These are phyloP conservation scores for Marsdenia floribunda DNA, from an alignment of 257 asterid species.

Conservation along the genomic window DNA sequence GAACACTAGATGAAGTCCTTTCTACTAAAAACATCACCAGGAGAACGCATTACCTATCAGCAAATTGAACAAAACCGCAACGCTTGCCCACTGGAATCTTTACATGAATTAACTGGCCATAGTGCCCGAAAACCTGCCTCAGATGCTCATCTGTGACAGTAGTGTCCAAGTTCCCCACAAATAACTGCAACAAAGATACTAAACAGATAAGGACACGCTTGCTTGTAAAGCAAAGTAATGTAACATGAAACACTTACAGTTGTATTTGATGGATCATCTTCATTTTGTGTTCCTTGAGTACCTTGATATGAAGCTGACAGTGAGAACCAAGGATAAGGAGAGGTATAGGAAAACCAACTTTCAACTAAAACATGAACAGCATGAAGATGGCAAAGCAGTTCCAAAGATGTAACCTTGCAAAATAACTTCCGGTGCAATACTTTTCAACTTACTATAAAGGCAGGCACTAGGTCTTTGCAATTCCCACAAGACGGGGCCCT, in stretches of 20 bases:
- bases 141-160: slow-evolving; percentile 72
- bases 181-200: slow-evolving; percentile 46
- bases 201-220: slow-evolving; percentile 1
- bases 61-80: slow-evolving; percentile 90
- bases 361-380: neutral
- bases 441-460: neutral
- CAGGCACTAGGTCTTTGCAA: neutral
- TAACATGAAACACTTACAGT: slow-evolving; percentile 52
- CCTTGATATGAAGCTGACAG: slow-evolving; percentile 71
- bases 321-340: slow-evolving; percentile 6
- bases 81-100: slow-evolving; percentile 88
- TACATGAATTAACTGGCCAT: slow-evolving; percentile 74
- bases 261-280: slow-evolving; percentile 90
- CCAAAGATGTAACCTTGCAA: neutral
- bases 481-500: neutral
- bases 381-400: neutral
- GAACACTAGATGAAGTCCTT: neutral
- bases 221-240: neutral
- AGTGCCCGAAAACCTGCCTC: slow-evolving; percentile 73
- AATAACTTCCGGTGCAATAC: neutral
- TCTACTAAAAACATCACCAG: neutral
- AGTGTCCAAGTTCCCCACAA: slow-evolving; percentile 91
- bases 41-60: slow-evolving; percentile 47
- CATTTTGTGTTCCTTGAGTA: slow-evolving; percentile 71
- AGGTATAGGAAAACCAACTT: neutral